phyloP scores from a whole-genome alignment of 116 monocot genomes.

The Thalassia testudinum region DNA sequence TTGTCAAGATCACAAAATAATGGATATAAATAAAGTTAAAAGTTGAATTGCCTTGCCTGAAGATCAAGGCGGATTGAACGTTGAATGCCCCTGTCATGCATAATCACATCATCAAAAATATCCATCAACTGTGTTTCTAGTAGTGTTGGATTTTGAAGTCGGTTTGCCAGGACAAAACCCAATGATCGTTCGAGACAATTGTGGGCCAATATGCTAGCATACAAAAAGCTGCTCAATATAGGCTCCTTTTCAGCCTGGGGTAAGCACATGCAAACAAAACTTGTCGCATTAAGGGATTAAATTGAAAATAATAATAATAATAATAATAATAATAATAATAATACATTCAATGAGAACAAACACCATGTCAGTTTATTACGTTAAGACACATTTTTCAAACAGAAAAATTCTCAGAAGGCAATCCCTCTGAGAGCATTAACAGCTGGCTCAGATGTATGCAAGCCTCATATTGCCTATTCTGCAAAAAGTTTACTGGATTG shows the following conservation, averaged over 20 bases:
- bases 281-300: too few relatives aligned
- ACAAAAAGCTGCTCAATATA: slow-evolving; percentile 79
- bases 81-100: slow-evolving; percentile 56
- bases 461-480: too few relatives aligned
- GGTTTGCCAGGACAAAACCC: slow-evolving; percentile 78
- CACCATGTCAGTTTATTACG: too few relatives aligned
- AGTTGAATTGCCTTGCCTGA: slow-evolving; percentile 30
- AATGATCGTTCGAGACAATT: slow-evolving; percentile 70
- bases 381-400: too few relatives aligned
- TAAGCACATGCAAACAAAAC: neutral
- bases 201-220: slow-evolving; percentile 75
- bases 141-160: slow-evolving; percentile 70
- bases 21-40: neutral
- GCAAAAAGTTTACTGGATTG: too few relatives aligned
- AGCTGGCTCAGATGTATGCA: too few relatives aligned
- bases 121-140: slow-evolving; percentile 74
- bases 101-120: slow-evolving; percentile 68
- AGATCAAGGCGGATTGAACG: slow-evolving; percentile 68
- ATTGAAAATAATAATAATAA: too few relatives aligned
- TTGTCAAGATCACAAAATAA: neutral
- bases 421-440: too few relatives aligned
- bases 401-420: too few relatives aligned
- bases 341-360: too few relatives aligned
- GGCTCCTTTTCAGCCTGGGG: slow-evolving; percentile 80
- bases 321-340: too few relatives aligned